Conservation (phyloP, 2,329 filamentous ascomycete species). For the Magnaporthiopsis incrustans region DNA sequence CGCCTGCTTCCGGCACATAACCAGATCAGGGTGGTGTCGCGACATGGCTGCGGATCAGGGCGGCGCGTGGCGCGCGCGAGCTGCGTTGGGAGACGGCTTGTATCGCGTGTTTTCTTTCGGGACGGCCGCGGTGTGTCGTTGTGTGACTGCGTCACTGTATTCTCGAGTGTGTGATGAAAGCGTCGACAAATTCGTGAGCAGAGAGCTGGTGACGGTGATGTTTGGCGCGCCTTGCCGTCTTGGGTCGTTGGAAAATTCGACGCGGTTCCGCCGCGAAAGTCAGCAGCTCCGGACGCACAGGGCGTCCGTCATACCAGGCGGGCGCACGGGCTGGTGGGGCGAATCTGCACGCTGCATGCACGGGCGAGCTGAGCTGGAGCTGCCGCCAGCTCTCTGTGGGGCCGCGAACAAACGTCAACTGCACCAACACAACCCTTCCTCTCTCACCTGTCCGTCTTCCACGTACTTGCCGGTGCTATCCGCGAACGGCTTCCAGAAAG, state of each 20-base stretch:
- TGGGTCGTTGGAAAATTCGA: not conserved
- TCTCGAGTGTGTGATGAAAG: too few species aligned
- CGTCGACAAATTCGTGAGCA: not conserved
- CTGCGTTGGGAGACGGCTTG: not conserved
- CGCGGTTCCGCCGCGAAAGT: not conserved
- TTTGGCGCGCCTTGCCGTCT: not conserved
- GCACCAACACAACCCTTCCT: not conserved
- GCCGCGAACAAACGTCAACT: not conserved
- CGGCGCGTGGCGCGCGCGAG: not conserved
- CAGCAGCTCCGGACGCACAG: not conserved
- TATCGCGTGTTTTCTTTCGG: not conserved
- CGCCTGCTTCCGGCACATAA: slow-evolving; percentile 98
- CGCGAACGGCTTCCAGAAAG: not conserved
- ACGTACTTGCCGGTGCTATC: not conserved
- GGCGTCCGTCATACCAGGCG: not conserved
- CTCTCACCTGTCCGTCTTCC: not conserved
- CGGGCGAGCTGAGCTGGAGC: not conserved
- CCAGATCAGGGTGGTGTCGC: slow-evolving; percentile 93
- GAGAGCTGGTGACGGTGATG: not conserved
- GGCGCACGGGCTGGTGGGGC: not conserved
- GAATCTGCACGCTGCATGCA: not conserved
- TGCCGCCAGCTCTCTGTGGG: not conserved
- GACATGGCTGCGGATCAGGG: slow-evolving; percentile 52
- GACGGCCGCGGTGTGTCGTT: not conserved
- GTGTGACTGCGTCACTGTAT: not conserved